These are phyloP conservation scores for Vishniacozyma victoriae DNA, from an alignment of 768 basidiomycete genomes.

Conservation along the genomic window DNA sequence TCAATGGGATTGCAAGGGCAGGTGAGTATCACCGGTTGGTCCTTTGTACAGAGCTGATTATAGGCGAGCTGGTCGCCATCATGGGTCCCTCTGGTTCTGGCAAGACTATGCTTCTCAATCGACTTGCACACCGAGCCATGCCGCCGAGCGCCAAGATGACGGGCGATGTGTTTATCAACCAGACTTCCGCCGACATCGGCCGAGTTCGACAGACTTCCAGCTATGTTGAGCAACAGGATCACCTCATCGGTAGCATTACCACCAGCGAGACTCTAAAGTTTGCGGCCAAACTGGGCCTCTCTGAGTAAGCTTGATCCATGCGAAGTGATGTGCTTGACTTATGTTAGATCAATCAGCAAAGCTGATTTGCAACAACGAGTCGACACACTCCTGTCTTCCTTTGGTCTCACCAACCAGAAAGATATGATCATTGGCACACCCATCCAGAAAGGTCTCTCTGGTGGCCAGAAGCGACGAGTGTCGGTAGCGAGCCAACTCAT, in stretches of 20 bases:
- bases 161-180: slow-evolving; percentile 80
- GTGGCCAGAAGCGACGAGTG: slow-evolving; percentile 94
- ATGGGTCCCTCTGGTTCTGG: slow-evolving; percentile 97
- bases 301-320: too few relatives aligned
- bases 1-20: too few relatives aligned
- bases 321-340: too few relatives aligned
- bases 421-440: slow-evolving; percentile 69
- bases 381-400: slow-evolving; percentile 60
- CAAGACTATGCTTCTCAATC: slow-evolving; percentile 93
- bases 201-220: too few relatives aligned
- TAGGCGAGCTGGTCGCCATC: slow-evolving; percentile 89
- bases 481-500: slow-evolving; percentile 97
- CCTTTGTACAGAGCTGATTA: too few relatives aligned
- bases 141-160: slow-evolving; percentile 65
- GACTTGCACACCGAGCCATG: slow-evolving; percentile 85
- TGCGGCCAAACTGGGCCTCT: slow-evolving; percentile 75
- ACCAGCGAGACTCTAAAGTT: slow-evolving; percentile 78
- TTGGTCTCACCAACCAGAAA: slow-evolving; percentile 66
- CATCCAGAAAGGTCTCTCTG: slow-evolving; percentile 80
- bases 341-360: slow-evolving; percentile 37
- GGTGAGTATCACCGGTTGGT: too few relatives aligned
- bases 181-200: slow-evolving; percentile 73
- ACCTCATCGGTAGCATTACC: too few relatives aligned
- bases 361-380: slow-evolving; percentile 51
- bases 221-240: too few relatives aligned